Conservation (phyloP, 805 yeast species). For the Monosporozyma siamensis region DNA sequence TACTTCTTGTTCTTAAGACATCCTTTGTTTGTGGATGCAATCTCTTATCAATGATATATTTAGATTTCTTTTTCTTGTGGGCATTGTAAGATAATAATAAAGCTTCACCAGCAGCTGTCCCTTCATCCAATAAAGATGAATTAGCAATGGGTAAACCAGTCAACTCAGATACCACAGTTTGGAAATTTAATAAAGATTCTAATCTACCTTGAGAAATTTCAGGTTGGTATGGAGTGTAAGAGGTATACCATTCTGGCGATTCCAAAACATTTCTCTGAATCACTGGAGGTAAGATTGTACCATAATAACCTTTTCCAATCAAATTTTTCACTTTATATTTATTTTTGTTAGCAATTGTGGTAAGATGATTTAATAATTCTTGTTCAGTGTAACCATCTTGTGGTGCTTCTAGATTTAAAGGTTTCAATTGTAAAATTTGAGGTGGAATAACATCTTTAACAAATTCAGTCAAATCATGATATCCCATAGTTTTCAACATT, state of each 20-base stretch:
- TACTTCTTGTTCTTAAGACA: conserved; percentile 73
- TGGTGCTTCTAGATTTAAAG: conserved; percentile 54
- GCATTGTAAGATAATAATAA: conserved; percentile 73
- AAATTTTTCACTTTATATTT: conserved; percentile 54
- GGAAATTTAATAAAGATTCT: conserved; percentile 82
- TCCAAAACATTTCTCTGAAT: conserved; percentile 88
- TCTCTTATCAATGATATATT: conserved; percentile 63
- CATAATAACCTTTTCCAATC: conserved; percentile 92
- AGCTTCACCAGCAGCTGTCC: conserved; percentile 96
- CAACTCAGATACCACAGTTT: conserved; percentile 81
- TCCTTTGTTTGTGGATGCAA: conserved; percentile 80
- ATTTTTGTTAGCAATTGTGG: conserved; percentile 65
- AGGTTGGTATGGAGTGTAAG: conserved; percentile 97
- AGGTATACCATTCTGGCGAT: conserved; percentile 97
- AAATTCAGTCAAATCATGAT: conserved; percentile 59
- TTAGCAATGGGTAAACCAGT: conserved; percentile 94
- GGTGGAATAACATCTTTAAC: conserved; percentile 67
- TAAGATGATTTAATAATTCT: conserved; percentile 63
- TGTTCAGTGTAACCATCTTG: conserved; percentile 69
- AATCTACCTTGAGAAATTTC: conserved; percentile 95
- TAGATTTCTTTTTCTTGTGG: conserved; percentile 53
- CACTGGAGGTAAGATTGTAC: conserved; percentile 83
- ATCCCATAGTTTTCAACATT: conserved; percentile 63
- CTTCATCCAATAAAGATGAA: conserved; percentile 92
- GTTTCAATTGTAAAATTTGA: conserved; percentile 60